Conservation (phyloP, 805 yeast genomes). For the Myxozyma kluyveri region DNA sequence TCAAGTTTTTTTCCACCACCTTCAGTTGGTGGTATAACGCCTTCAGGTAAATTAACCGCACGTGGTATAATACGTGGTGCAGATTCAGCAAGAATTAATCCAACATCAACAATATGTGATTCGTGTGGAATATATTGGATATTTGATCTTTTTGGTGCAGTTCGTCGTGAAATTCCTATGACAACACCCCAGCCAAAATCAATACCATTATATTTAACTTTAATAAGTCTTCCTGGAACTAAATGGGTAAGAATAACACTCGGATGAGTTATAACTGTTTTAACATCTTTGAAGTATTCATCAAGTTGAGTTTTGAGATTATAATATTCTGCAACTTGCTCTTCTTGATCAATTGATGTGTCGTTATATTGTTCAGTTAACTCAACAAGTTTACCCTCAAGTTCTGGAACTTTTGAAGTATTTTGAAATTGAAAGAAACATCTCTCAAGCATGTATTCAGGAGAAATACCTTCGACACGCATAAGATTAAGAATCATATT, state of each 20-base stretch:
- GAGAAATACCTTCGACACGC: conserved; percentile 97
- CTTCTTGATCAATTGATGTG: conserved; percentile 69
- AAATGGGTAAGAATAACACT: conserved; percentile 77
- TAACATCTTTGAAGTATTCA: conserved; percentile 68
- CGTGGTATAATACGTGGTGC: conserved; percentile 52
- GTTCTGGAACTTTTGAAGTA: conserved; percentile 80
- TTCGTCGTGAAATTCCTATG: conserved; percentile 69
- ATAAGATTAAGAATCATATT: conserved; percentile 93
- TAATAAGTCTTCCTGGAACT: conserved; percentile 81
- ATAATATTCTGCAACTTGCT: conserved; percentile 72
- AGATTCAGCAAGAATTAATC: conserved; percentile 71
- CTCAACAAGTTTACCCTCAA: conserved; percentile 65
- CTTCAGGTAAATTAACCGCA: conserved; percentile 79
- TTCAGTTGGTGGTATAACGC: conserved; percentile 75
- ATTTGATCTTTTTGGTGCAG: conserved; percentile 32
- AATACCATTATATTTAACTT: conserved; percentile 34
- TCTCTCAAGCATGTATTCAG: conserved; percentile 92
- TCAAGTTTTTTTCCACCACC: conserved; percentile 73
- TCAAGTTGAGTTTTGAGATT: conserved; percentile 72
- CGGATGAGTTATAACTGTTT: conserved; percentile 86
- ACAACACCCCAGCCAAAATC: conserved; percentile 98
- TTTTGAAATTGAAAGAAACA: conserved; percentile 96
- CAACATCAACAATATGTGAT: conserved; percentile 80
- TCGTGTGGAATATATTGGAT: conserved; percentile 69
- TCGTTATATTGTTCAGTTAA: conserved; percentile 50